phyloP scores from a whole-genome alignment of 2,329 filamentous ascomycete species.

The Penicillium sp. region DNA sequence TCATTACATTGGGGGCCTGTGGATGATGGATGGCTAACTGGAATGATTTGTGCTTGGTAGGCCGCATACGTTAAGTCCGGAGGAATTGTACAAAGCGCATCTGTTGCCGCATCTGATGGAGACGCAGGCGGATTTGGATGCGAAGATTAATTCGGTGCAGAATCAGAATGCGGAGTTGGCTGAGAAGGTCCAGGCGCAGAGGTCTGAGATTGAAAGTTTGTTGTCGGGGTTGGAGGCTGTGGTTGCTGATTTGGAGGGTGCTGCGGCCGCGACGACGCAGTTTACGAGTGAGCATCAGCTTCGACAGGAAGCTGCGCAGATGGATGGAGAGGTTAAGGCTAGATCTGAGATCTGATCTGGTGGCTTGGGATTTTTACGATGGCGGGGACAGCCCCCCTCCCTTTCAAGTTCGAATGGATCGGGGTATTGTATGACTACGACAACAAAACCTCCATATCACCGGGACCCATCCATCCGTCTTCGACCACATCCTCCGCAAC shows the following conservation, averaged over 20 bases:
- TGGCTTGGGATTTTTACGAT: no score
- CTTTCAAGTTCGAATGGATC: no score
- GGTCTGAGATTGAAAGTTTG: conserved; percentile 49
- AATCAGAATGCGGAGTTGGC: conserved; percentile 49
- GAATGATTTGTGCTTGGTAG: no score
- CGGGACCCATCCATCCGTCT: no score
- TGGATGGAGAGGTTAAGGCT: conserved; percentile 40
- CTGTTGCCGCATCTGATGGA: conserved; percentile 49
- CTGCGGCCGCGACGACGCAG: conserved; percentile 36
- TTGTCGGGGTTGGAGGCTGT: conserved; percentile 49
- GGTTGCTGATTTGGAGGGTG: conserved; percentile 49
- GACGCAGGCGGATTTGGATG: no score
- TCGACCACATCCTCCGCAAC: conserved; percentile 48
- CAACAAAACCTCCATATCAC: no score
- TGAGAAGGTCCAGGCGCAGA: conserved; percentile 45
- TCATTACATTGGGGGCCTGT: no score
- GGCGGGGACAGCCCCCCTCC: no score
- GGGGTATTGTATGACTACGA: no score
- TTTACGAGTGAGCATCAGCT: conserved; percentile 33
- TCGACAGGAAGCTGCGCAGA: conserved; percentile 36
- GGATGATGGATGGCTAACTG: no score
- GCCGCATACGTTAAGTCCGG: conserved; percentile 51
- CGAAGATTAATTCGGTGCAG: no score
- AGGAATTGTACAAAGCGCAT: conserved; percentile 52
- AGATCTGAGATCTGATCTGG: no score